Evolutionary conservation across 345 rosid genomes (phyloP).

Genomic region (Cardamine occulta): DNA sequence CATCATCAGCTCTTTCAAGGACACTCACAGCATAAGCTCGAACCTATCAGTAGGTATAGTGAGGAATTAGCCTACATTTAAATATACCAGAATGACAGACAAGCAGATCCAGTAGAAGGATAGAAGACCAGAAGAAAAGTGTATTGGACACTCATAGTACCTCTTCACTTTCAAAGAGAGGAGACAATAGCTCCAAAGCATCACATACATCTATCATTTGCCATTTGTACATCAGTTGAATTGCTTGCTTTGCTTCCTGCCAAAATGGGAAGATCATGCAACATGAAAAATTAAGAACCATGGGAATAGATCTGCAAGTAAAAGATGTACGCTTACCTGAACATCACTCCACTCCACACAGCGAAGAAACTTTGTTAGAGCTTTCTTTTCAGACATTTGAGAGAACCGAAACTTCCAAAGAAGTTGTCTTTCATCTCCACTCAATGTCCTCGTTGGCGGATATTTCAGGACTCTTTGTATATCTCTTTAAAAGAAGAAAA

Average conservation of each 20-base stretch:
- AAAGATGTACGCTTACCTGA: constrained; percentile 60
- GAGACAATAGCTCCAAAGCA: constrained; percentile 95
- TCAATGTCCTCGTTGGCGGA: constrained; percentile 87
- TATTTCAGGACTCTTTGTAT: constrained; percentile 85
- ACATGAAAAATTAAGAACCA: constrained; percentile 21
- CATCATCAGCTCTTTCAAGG: constrained; percentile 98
- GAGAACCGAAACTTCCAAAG: constrained; percentile 98
- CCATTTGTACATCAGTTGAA: constrained; percentile 91
- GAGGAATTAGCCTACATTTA: constrained; percentile 28
- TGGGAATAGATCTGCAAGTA: neutral
- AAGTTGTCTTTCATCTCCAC: constrained; percentile 97
- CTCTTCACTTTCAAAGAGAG: constrained; percentile 96
- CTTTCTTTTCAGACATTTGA: constrained; percentile 91
- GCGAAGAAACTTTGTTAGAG: constrained; percentile 92
- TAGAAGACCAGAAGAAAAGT: neutral
- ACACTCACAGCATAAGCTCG: constrained; percentile 98
- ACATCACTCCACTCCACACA: constrained; percentile 99
- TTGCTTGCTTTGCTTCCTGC: constrained; percentile 98
- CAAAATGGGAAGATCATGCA: constrained; percentile 33
- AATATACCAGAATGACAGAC: constrained; percentile 9
- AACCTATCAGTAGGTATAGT: constrained; percentile 60
- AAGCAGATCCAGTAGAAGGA: too few species aligned
- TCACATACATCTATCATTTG: constrained; percentile 90
- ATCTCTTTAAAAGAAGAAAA: constrained; percentile 57
- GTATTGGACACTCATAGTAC: constrained; percentile 43